These are phyloP conservation scores for Verticillium isaacii DNA, from an alignment of 2,329 filamentous ascomycete species.

Conservation along the genomic window DNA sequence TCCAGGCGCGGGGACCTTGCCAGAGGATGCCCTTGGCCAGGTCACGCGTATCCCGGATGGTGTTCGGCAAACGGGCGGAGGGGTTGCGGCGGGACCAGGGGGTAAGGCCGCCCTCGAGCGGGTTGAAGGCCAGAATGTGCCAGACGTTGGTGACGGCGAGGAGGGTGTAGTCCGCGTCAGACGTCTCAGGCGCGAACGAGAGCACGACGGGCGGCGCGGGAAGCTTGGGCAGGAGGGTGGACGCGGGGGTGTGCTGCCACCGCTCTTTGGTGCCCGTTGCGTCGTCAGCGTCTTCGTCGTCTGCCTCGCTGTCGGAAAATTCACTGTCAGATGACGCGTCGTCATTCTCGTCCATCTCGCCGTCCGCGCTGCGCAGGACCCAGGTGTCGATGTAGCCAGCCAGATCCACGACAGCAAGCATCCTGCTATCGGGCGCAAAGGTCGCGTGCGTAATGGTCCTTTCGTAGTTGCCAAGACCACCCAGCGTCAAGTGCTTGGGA, in stretches of 20 bases:
- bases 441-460: slow-evolving; percentile 67
- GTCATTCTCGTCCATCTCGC: slow-evolving; percentile 20
- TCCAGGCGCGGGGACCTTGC: slow-evolving; percentile 75
- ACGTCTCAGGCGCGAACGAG: slow-evolving; percentile 55
- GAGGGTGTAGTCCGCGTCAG: slow-evolving; percentile 40
- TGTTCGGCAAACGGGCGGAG: slow-evolving; percentile 65
- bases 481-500: slow-evolving; percentile 52
- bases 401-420: slow-evolving; percentile 76
- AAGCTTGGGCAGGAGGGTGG: slow-evolving; percentile 64
- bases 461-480: slow-evolving; percentile 71
- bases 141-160: slow-evolving; percentile 50
- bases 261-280: slow-evolving; percentile 42
- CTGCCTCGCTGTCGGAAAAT: slow-evolving; percentile 29
- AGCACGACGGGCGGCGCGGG: slow-evolving; percentile 60
- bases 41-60: slow-evolving; percentile 72
- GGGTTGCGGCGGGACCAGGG: slow-evolving; percentile 85
- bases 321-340: slow-evolving; percentile 17
- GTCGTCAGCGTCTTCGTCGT: slow-evolving; percentile 38
- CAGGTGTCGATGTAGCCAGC: slow-evolving; percentile 86
- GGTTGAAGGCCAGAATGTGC: slow-evolving; percentile 74
- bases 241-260: slow-evolving; percentile 73
- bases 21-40: slow-evolving; percentile 80
- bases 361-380: slow-evolving; percentile 53
- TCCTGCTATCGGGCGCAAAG: slow-evolving; percentile 76
- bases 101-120: slow-evolving; percentile 70